phyloP scores from a whole-genome alignment of 176 grass and related monocot genomes.

The Areca catechu region DNA sequence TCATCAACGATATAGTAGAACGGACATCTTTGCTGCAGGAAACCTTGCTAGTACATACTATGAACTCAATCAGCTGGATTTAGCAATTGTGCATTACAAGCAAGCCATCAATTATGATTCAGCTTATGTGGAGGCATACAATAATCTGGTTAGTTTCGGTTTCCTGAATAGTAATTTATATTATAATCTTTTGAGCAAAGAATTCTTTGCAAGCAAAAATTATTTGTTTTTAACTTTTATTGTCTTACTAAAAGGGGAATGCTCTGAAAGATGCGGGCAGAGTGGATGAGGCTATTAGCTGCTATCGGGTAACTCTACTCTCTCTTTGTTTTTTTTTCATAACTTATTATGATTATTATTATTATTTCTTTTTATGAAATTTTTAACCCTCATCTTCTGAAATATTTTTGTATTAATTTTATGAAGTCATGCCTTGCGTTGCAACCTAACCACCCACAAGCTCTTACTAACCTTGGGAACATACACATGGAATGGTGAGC shows the following conservation, averaged over 20 bases:
- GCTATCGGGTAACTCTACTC: constrained; percentile 44
- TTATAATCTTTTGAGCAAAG: too few species aligned
- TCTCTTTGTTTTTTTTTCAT: neutral
- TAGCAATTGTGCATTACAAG: constrained; percentile 77
- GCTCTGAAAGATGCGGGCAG: constrained; percentile 82
- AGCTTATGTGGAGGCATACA: constrained; percentile 71
- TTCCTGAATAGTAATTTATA: too few species aligned
- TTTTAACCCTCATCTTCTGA: neutral
- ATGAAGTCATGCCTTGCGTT: constrained; percentile 65
- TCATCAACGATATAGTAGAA: too few species aligned
- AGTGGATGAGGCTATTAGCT: constrained; percentile 86
- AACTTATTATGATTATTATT: neutral
- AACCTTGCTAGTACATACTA: constrained; percentile 83
- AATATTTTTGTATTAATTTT: constrained; percentile 14
- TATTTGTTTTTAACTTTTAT: too few species aligned
- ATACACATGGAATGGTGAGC: constrained; percentile 91
- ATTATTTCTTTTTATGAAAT: constrained; percentile 12
- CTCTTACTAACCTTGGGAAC: constrained; percentile 81
- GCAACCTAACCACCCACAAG: constrained; percentile 87
- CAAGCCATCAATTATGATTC: constrained; percentile 73
- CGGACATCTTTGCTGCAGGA: constrained; percentile 49
- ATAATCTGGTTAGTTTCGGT: constrained; percentile 55
- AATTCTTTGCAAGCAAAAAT: too few species aligned
- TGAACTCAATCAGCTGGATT: constrained; percentile 76
- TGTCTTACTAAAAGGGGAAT: constrained; percentile 47